Percentiles rank a stretch among this genome's conserved stretches.
Evolutionary conservation across 495 filamentous ascomycete species (phyloP).

Genomic region (Lasiosphaeria ovina): DNA sequence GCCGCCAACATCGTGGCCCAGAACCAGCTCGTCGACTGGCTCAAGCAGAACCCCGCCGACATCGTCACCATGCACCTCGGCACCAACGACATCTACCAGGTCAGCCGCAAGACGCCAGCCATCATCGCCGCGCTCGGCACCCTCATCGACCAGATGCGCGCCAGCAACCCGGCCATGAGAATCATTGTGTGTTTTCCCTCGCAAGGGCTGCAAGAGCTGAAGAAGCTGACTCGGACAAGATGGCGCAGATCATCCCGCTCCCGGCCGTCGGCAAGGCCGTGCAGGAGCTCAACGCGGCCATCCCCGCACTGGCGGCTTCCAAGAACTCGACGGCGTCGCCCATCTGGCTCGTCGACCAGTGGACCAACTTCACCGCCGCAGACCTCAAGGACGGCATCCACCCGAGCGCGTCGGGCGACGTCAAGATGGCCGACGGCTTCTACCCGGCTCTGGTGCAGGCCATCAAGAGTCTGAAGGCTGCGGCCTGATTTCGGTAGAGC

Average conservation of each 20-base stretch:
- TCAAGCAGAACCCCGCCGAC: slow-evolving; percentile 46
- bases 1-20: slow-evolving; percentile 50
- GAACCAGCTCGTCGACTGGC: slow-evolving; percentile 49
- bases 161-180: slow-evolving; percentile 47
- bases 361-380: slow-evolving; percentile 40
- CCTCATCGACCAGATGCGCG: slow-evolving; percentile 45
- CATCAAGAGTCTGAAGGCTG: background rate
- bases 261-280: slow-evolving; percentile 38
- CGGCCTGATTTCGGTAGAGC: no score
- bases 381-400: slow-evolving; percentile 50
- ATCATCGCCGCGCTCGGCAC: slow-evolving; percentile 49
- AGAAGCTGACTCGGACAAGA: slow-evolving; percentile 33
- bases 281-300: slow-evolving; percentile 47
- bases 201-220: no score
- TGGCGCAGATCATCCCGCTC: slow-evolving; percentile 54
- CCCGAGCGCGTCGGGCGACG: slow-evolving; percentile 45
- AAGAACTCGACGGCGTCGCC: slow-evolving; percentile 48
- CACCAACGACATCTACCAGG: slow-evolving; percentile 51
- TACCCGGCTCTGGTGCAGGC: slow-evolving; percentile 46
- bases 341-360: slow-evolving; percentile 53
- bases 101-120: slow-evolving; percentile 39
- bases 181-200: slow-evolving; percentile 43
- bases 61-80: slow-evolving; percentile 54
- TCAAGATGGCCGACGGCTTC: slow-evolving; percentile 46
- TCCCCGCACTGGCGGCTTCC: slow-evolving; percentile 43